Evolutionary conservation across 2,329 filamentous ascomycete species (phyloP).

Genomic region (Fusarium penzigii): DNA sequence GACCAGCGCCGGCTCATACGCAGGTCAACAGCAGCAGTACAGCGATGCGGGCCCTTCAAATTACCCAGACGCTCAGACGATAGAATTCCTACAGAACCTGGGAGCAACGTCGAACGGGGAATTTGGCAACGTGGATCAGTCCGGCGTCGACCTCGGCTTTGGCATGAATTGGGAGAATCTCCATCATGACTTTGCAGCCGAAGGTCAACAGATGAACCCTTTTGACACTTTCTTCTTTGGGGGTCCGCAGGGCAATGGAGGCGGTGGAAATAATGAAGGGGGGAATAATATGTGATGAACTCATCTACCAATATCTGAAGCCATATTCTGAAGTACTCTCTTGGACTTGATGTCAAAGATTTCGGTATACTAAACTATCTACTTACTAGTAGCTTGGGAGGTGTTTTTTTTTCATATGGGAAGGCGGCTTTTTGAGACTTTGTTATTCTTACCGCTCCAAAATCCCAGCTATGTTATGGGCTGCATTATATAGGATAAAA

Average conservation of each 20-base stretch:
- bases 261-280: conserved; percentile 19
- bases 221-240: conserved; percentile 77
- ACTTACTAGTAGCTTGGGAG: conserved; percentile 7
- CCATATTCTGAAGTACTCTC: too few relatives aligned
- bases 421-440: conserved; percentile 17
- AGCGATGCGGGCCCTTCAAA: conserved; percentile 37
- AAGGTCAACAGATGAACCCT: conserved; percentile 60
- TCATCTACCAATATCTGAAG: background rate
- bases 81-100: conserved; percentile 57
- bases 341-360: background rate
- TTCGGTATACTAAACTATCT: too few relatives aligned
- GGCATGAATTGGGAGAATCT: conserved; percentile 65
- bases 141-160: conserved; percentile 64
- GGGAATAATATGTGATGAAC: conserved; percentile 30
- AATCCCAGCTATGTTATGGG: background rate
- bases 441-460: background rate
- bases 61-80: conserved; percentile 51
- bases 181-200: conserved; percentile 62
- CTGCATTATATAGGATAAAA: background rate
- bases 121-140: conserved; percentile 40
- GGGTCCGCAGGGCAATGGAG: conserved; percentile 41
- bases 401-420: conserved; percentile 12
- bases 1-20: conserved; percentile 33
- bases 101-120: conserved; percentile 35
- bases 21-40: conserved; percentile 30